Evolutionary conservation across 805 yeast species (phyloP).

Genomic region (Saturnispora ahearnii): DNA sequence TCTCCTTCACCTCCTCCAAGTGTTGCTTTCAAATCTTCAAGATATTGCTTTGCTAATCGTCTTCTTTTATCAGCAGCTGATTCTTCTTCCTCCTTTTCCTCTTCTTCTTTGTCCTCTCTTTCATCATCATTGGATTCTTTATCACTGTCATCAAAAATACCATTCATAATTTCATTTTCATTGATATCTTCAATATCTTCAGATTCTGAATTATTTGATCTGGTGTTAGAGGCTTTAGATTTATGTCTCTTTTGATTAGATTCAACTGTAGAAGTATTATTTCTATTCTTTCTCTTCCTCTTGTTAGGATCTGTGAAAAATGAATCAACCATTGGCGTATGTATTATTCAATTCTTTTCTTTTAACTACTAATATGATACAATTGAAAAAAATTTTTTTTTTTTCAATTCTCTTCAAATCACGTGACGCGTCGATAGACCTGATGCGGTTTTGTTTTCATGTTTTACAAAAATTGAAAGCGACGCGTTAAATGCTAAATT

Average conservation of each 20-base stretch:
- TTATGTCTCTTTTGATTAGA: conserved; percentile 11
- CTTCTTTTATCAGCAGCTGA: conserved; percentile 90
- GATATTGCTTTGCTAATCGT: conserved; percentile 85
- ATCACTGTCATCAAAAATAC: conserved; percentile 22
- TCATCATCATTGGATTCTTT: conserved; percentile 22
- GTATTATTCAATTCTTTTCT: background rate
- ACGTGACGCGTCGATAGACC: background rate
- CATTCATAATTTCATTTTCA: conserved; percentile 30
- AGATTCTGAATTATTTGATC: conserved; percentile 36
- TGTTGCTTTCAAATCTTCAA: conserved; percentile 66
- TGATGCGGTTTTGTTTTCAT: background rate
- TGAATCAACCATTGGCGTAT: conserved; percentile 42
- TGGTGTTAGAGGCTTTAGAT: conserved; percentile 14
- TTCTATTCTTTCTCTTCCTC: conserved; percentile 38
- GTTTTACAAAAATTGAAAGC: background rate
- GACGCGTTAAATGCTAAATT: background rate
- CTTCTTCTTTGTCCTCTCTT: conserved; percentile 43
- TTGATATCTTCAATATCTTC: conserved; percentile 28
- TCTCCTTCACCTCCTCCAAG: conserved; percentile 11
- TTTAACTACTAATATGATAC: background rate
- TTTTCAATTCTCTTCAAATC: background rate
- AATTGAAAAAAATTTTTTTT: background rate
- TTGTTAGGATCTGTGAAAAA: conserved; percentile 53
- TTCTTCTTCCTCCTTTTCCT: conserved; percentile 67
- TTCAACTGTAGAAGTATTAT: conserved; percentile 17